A percentile compares a stretch with the other conserved stretches of the same genome.
phyloP scores from a whole-genome alignment of 2,329 filamentous ascomycete species.

The Neoarthrinium moseri region DNA sequence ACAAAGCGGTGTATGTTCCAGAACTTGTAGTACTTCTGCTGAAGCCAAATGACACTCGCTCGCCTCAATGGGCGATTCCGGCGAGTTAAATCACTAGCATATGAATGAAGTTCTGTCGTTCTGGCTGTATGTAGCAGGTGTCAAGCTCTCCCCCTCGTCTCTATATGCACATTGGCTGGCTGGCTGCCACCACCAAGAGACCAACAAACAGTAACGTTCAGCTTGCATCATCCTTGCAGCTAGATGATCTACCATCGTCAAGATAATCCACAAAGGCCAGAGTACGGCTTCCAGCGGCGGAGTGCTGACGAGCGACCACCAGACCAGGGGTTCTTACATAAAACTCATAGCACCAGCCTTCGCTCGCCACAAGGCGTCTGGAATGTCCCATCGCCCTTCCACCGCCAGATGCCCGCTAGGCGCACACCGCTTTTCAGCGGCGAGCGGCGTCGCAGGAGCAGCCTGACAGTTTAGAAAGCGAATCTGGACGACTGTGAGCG shows the following conservation, averaged over 20 bases:
- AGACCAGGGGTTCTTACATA: constrained; percentile 69
- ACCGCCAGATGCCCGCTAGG: constrained; percentile 35
- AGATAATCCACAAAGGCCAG: constrained; percentile 41
- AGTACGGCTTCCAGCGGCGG: constrained; percentile 62
- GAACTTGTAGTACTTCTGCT: constrained; percentile 43
- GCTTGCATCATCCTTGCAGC: constrained; percentile 26
- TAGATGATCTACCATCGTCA: constrained; percentile 20
- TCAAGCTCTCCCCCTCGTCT: constrained; percentile 41
- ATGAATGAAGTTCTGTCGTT: constrained; percentile 33
- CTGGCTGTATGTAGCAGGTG: constrained; percentile 49
- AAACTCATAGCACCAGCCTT: constrained; percentile 70
- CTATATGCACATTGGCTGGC: constrained; percentile 21
- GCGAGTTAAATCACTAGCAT: constrained; percentile 32
- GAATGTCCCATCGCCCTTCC: constrained; percentile 52
- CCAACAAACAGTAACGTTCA: constrained; percentile 12
- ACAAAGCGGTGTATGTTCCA: constrained; percentile 33
- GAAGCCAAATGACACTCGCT: constrained; percentile 41
- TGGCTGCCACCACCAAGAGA: constrained; percentile 18
- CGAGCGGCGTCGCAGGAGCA: constrained; percentile 30
- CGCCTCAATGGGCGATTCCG: constrained; percentile 38
- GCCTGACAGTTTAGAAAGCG: constrained; percentile 59
- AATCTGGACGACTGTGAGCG: constrained; percentile 67
- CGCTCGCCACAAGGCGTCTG: constrained; percentile 57
- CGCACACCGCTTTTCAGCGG: constrained; percentile 52
- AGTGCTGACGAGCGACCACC: constrained; percentile 73